Percentiles rank a stretch among this genome's conserved stretches.
Conservation (phyloP, 257 asterid genomes). For the Solanum dulcamara region DNA sequence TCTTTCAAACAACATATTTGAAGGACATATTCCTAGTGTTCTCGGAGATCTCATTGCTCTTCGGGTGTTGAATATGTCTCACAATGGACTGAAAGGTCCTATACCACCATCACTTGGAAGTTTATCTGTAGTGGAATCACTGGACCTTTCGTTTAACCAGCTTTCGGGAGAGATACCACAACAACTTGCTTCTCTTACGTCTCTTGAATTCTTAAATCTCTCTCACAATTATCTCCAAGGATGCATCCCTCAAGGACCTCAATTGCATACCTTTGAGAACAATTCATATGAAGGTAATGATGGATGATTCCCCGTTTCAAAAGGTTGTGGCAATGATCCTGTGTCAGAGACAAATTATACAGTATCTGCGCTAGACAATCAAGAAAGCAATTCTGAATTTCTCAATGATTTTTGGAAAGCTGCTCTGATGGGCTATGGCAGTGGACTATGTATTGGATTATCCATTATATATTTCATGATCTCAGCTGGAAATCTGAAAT, state of each 20-base stretch:
- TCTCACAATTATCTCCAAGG: neutral
- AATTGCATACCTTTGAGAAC: neutral
- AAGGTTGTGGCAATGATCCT: neutral
- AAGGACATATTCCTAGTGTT: neutral
- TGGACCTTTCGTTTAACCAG: neutral
- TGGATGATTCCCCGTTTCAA: neutral
- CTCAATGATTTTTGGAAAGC: neutral
- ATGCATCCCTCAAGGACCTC: neutral
- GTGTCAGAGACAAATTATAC: neutral
- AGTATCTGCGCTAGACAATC: accelerated
- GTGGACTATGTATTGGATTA: neutral
- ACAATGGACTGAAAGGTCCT: neutral
- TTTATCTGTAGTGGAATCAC: neutral
- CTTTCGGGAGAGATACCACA: neutral
- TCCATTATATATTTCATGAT: neutral
- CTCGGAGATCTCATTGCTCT: accelerated
- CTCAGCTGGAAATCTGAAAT: neutral
- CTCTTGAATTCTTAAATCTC: neutral
- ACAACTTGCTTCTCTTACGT: neutral
- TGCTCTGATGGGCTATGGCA: neutral
- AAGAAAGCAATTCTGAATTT: neutral
- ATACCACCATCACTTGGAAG: neutral
- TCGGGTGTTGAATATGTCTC: accelerated
- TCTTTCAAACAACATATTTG: neutral
- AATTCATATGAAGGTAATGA: neutral